These are phyloP conservation scores for Podospora didyma DNA, from an alignment of 495 filamentous ascomycete species.

Conservation along the genomic window DNA sequence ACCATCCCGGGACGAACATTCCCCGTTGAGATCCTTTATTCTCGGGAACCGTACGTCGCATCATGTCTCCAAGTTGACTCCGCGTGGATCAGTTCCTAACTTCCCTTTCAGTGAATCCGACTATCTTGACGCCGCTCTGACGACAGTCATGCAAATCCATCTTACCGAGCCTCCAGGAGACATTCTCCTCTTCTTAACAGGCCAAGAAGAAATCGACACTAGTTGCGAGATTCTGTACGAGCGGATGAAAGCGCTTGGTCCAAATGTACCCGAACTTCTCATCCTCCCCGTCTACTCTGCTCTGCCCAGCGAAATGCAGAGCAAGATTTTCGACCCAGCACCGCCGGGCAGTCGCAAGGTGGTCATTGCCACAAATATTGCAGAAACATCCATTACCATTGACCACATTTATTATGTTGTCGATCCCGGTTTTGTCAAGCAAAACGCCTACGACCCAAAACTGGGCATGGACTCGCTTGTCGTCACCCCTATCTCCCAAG, in stretches of 20 bases:
- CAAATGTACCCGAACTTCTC: slow-evolving; percentile 84
- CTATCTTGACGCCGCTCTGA: slow-evolving; percentile 91
- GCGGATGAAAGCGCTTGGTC: slow-evolving; percentile 92
- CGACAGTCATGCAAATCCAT: slow-evolving; percentile 98
- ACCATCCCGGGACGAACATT: slow-evolving; percentile 92
- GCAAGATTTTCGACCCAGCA: slow-evolving; percentile 88
- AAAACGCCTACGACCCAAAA: slow-evolving; percentile 95
- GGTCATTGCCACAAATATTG: slow-evolving; percentile 98
- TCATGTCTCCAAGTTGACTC: neutral
- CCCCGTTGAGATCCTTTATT: slow-evolving; percentile 94
- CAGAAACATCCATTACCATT: slow-evolving; percentile 96
- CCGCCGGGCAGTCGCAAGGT: slow-evolving; percentile 87
- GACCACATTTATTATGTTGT: slow-evolving; percentile 97
- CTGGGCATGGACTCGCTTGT: slow-evolving; percentile 96
- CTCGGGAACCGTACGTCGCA: slow-evolving; percentile 63
- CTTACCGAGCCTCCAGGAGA: slow-evolving; percentile 86
- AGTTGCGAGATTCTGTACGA: slow-evolving; percentile 89
- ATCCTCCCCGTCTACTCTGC: slow-evolving; percentile 94
- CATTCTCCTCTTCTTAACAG: slow-evolving; percentile 93
- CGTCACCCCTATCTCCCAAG: slow-evolving; percentile 93
- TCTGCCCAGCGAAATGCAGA: slow-evolving; percentile 90
- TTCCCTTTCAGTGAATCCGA: slow-evolving; percentile 59
- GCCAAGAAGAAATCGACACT: slow-evolving; percentile 97
- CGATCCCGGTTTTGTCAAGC: slow-evolving; percentile 96
- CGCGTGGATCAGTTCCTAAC: neutral